Evolutionary conservation across 176 grass and related monocot genomes (phyloP).

Genomic region (Zoysia japonica): DNA sequence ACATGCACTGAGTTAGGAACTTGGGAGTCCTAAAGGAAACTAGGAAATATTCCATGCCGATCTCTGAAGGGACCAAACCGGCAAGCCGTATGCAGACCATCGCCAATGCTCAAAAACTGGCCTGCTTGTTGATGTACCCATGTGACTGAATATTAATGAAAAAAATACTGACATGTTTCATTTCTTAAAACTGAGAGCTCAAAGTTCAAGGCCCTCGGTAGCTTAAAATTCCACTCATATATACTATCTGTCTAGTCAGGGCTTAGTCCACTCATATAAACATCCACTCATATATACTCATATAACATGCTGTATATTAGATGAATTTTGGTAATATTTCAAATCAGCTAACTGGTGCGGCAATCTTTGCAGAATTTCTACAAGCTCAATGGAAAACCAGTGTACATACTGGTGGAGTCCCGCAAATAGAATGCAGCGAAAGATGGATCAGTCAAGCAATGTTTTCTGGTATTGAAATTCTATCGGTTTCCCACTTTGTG

Average conservation of each 20-base stretch:
- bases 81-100: neutral
- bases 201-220: neutral
- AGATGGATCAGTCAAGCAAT: slow-evolving; percentile 40
- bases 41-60: neutral
- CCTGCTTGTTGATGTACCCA: neutral
- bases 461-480: neutral
- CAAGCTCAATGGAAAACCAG: slow-evolving; percentile 76
- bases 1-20: neutral
- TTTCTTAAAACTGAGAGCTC: neutral
- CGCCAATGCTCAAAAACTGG: neutral
- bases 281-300: neutral
- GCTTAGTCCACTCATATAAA: neutral
- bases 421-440: slow-evolving; percentile 50
- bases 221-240: slow-evolving; percentile 1
- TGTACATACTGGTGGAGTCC: slow-evolving; percentile 80
- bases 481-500: neutral
- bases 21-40: neutral
- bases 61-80: neutral
- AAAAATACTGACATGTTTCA: neutral
- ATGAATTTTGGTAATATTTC: neutral
- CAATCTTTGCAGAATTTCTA: slow-evolving; percentile 55
- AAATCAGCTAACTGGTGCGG: neutral
- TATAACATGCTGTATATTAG: neutral
- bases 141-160: neutral
- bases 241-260: neutral